Evolutionary conservation across 306 rosid species (phyloP).

Genomic region (Quercus berberidifolia): DNA sequence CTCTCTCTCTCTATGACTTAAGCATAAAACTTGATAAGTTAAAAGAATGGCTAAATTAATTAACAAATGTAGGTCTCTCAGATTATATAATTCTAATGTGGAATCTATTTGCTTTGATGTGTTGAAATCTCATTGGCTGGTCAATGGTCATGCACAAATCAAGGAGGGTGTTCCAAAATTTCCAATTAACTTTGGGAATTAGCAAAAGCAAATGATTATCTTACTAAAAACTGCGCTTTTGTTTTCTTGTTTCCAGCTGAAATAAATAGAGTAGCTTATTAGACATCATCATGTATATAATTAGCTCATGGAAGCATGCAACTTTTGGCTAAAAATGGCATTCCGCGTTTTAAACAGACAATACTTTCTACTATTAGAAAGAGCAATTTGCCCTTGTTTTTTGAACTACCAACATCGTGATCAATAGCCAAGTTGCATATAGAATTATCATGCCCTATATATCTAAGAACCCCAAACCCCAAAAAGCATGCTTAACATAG

Average conservation of each 20-base stretch:
- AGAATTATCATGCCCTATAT: too few relatives aligned
- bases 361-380: not conserved
- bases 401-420: too few relatives aligned
- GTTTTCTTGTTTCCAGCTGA: not conserved
- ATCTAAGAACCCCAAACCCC: too few relatives aligned
- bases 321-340: conserved; percentile 8
- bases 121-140: conserved; percentile 32
- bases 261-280: not conserved
- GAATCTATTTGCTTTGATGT: conserved; percentile 14
- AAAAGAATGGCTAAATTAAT: too few relatives aligned
- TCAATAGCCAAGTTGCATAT: too few relatives aligned
- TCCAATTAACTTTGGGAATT: conserved; percentile 12
- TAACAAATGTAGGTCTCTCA: not conserved
- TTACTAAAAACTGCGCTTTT: not conserved
- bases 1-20: not conserved
- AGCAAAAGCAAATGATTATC: conserved; percentile 6
- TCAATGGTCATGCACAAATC: conserved; percentile 14
- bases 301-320: conserved; percentile 15
- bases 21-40: not conserved
- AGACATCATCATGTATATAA: conserved; percentile 8
- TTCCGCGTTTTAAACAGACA: not conserved
- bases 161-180: conserved; percentile 8
- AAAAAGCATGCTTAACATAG: too few relatives aligned
- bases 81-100: not conserved
- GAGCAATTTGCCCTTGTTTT: not conserved